Base-by-base conservation (phyloP, 1,284 basidiomycete species). In the Porodaedalea pini region DNA sequence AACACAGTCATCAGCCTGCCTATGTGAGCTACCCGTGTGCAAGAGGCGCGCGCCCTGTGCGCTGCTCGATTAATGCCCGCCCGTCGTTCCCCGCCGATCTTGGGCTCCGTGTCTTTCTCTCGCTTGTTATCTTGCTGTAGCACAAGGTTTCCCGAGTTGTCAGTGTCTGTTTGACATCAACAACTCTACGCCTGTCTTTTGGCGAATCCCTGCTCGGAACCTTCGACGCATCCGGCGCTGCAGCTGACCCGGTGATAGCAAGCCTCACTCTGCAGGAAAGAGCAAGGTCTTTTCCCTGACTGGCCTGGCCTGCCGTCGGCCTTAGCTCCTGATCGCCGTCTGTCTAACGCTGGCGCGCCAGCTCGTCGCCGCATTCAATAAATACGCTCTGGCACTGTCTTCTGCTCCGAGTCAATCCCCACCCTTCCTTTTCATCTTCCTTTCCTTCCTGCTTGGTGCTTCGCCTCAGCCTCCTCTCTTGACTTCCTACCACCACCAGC, bases 341-440 rank as follows among this genome's bases (percentile, higher is more conserved):
- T 13, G 40, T 41, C 15, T 15, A 13, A n/a, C 21, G 15, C 17
- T 15, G 17, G 10, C 19, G 43, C 21, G 43, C 43, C 43, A 45
- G 44, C 44, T 23, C 44, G 40, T 10, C 10, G 32, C 13, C 32
- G 32, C 32, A 6, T 47, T 47, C 31, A 47, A 29, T 47, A 31
- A 47, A 23, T 21, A 17, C 48, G 23, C 36, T 29, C 55, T 37
- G 3, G 23, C 15, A 13, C 25, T 43, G 2, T 50, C 21, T 56
- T 19, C 45, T 50, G 15, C 13, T 13, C 11, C 23, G 7, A 7
- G 15, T 8, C 19, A n/a, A 15, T 25, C 47, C 45, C 23, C 34
- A 21, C 54, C 48, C 54, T 27, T 17, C 56, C 21, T n/a, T 43
- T 32, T 31, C 45, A 3, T 13, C 47, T 50, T 50, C 55, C 51